Percentiles rank a stretch among this genome's conserved stretches.
Conservation (phyloP, 495 filamentous ascomycete species). For the Bombardia bombarda region DNA sequence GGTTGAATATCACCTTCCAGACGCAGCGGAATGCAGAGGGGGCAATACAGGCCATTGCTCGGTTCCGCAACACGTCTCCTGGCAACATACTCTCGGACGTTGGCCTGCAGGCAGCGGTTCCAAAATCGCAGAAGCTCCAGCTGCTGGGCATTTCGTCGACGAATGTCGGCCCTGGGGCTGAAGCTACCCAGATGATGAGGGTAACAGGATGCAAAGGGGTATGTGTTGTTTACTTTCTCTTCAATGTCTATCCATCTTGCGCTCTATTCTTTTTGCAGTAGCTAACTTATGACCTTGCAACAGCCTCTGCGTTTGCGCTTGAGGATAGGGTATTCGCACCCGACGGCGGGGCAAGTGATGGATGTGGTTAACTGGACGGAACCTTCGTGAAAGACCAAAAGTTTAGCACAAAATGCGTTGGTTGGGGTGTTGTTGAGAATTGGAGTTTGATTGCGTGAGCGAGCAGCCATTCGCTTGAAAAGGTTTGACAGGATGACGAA, state of each 20-base stretch:
- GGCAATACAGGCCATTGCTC: constrained; percentile 65
- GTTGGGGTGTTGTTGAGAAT: no score
- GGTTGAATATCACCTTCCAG: constrained; percentile 68
- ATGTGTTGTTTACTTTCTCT: constrained; percentile 38
- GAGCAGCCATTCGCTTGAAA: no score
- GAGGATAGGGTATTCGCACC: constrained; percentile 71
- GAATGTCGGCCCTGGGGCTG: constrained; percentile 66
- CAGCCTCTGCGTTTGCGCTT: constrained; percentile 68
- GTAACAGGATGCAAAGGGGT: constrained; percentile 78
- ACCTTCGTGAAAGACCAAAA: constrained; percentile 29
- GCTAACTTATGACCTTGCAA: constrained; percentile 19
- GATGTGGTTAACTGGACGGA: constrained; percentile 98
- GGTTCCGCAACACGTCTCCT: constrained; percentile 66
- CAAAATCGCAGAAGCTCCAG: constrained; percentile 88
- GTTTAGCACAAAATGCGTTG: no score
- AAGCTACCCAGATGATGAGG: constrained; percentile 84
- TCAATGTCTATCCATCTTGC: no score
- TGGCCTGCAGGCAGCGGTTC: constrained; percentile 86
- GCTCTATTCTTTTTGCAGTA: no score
- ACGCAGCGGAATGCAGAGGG: constrained; percentile 71
- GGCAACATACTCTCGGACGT: constrained; percentile 58
- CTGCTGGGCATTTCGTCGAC: constrained; percentile 75
- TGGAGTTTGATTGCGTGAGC: no score
- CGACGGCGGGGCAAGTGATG: constrained; percentile 58
- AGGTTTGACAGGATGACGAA: no score